Conservation (phyloP, 139 green algal genomes). For the Mesostigma viride region DNA sequence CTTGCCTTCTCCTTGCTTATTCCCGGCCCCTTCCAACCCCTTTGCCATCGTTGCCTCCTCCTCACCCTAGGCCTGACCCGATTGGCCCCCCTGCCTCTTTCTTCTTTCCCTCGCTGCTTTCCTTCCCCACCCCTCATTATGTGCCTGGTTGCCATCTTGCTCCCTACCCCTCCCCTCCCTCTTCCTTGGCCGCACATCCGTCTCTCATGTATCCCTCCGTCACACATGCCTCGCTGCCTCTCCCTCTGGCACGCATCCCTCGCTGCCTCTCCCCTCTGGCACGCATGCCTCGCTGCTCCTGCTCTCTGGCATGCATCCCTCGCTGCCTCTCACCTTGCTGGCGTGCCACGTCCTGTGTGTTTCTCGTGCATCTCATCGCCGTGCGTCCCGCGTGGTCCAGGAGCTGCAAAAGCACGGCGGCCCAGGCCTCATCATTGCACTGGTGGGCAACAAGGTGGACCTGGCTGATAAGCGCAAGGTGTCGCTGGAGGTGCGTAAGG, state of each 20-base stretch:
- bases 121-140: conserved; percentile 13
- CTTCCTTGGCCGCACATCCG: background rate
- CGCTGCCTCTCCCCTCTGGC: too few species aligned
- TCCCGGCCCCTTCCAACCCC: conserved; percentile 5
- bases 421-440: conserved; percentile 43
- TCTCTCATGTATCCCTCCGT: too few species aligned
- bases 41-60: conserved; percentile 7
- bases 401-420: conserved; percentile 50
- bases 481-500: conserved; percentile 10
- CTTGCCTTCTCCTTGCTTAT: too few species aligned
- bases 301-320: too few species aligned
- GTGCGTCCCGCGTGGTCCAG: background rate
- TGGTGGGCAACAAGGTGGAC: conserved; percentile 79
- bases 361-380: background rate
- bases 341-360: background rate
- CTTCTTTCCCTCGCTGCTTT: conserved; percentile 11
- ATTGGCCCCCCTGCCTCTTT: background rate
- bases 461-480: conserved; percentile 42
- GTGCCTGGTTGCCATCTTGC: conserved; percentile 10
- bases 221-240: too few species aligned
- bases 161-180: background rate
- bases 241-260: too few species aligned
- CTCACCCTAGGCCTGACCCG: conserved; percentile 11
- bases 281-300: too few species aligned
- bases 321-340: too few species aligned